Percentiles rank a stretch among this genome's conserved stretches.
Evolutionary conservation across 495 filamentous ascomycete species (phyloP).

Genomic region (Daldinia bambusicola): DNA sequence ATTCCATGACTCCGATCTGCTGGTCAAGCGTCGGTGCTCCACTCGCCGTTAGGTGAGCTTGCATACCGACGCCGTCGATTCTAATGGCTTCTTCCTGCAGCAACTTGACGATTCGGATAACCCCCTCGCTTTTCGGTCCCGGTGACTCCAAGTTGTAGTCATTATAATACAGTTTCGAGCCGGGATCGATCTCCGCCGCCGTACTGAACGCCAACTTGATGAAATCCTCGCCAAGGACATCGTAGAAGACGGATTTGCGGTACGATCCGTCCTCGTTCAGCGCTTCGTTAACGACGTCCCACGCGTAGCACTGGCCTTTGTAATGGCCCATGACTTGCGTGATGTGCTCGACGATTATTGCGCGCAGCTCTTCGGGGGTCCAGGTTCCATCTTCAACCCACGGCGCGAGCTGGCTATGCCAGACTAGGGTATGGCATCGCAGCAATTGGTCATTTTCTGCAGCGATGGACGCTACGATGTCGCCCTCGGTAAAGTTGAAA

Average conservation of each 20-base stretch:
- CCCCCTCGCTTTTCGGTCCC: slow-evolving; percentile 60
- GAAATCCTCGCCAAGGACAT: slow-evolving; percentile 67
- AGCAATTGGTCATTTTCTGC: slow-evolving; percentile 64
- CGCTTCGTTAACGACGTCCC: slow-evolving; percentile 77
- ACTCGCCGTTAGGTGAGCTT: slow-evolving; percentile 70
- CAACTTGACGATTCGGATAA: slow-evolving; percentile 62
- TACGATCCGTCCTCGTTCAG: slow-evolving; percentile 73
- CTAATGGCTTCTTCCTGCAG: slow-evolving; percentile 62
- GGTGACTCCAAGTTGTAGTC: slow-evolving; percentile 73
- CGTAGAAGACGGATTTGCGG: slow-evolving; percentile 66
- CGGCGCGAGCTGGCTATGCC: slow-evolving; percentile 65
- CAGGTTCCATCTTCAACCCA: slow-evolving; percentile 56
- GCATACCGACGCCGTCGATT: slow-evolving; percentile 74
- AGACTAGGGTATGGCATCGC: slow-evolving; percentile 71
- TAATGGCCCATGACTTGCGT: slow-evolving; percentile 61
- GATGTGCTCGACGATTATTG: slow-evolving; percentile 64
- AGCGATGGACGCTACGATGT: slow-evolving; percentile 62
- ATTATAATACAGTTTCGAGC: slow-evolving; percentile 74
- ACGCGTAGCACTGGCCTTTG: slow-evolving; percentile 55
- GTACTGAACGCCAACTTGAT: slow-evolving; percentile 66
- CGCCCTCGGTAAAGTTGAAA: slow-evolving; percentile 64
- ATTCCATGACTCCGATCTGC: slow-evolving; percentile 60
- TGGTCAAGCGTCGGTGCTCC: slow-evolving; percentile 59
- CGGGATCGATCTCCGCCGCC: slow-evolving; percentile 64
- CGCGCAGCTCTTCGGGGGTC: slow-evolving; percentile 62